phyloP scores from a whole-genome alignment of 441 rosid species.

The Biscutella laevigata region DNA sequence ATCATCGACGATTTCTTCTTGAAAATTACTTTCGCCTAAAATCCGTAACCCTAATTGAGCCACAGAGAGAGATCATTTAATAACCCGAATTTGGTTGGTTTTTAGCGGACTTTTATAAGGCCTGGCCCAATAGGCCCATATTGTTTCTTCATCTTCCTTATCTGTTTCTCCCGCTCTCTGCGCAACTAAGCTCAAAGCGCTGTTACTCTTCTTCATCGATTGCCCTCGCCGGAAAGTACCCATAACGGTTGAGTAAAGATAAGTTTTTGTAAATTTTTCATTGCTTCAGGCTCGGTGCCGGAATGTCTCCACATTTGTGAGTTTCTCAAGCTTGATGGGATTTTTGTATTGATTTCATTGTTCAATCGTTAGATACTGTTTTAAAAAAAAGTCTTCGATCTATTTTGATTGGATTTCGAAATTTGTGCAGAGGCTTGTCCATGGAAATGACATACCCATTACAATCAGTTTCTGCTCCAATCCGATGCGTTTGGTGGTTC shows the following conservation, averaged over 20 bases:
- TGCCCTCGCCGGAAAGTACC: conserved; percentile 3
- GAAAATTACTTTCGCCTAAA: background rate
- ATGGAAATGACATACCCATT: conserved; percentile 15
- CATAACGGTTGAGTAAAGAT: background rate
- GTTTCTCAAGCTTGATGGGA: conserved; percentile 2
- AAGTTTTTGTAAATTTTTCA: background rate
- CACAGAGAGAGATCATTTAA: background rate
- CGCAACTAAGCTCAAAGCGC: no score
- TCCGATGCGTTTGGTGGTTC: background rate
- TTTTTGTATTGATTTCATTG: background rate
- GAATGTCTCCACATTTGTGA: conserved; percentile 19
- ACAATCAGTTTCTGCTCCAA: background rate
- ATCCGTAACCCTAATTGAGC: conserved; percentile 22
- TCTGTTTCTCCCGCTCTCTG: conserved; percentile 13
- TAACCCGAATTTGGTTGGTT: background rate
- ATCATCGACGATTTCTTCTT: conserved; percentile 13
- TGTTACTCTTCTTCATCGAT: background rate
- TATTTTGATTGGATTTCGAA: background rate
- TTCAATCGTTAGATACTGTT: no score
- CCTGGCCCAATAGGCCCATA: conserved; percentile 14
- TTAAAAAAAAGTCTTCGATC: background rate
- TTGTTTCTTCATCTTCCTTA: conserved; percentile 6
- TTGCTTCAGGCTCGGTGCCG: background rate
- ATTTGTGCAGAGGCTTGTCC: background rate
- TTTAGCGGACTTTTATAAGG: background rate